Base-by-base conservation (phyloP, 2,329 filamentous ascomycete species). In the Fusarium albidum region DNA sequence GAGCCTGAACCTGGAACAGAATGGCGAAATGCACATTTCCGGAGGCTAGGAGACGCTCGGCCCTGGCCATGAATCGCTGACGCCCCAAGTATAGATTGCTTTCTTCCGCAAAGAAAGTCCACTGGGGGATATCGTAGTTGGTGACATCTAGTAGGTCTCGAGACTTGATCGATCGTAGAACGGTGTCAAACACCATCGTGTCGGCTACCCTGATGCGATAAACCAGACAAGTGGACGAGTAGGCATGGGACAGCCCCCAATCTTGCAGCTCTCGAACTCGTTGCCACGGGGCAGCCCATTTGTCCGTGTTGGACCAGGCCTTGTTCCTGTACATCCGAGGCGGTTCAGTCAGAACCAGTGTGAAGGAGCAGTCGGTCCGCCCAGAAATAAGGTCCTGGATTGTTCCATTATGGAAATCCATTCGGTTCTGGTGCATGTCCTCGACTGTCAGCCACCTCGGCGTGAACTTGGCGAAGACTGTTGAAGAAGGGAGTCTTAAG, bases 1-100 rank as follows among this genome's bases (percentile, higher is more conserved):
- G 71, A 13, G 79, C 80, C 43, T 88, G 81, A 6, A 90, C 73
- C 60, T 90, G 87, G 63, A 85, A 89, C 6, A 83, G 75, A 1
- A 87, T 65, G 0, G 72, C 68, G 57, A 86, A 90, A 2, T 6
- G 82, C 73, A 50, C 29, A 15, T 9, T 51, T 5, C 45, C 44
- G 0, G 44, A 25, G 2, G 28, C 14, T 3, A 84, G 61, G 2
- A 57, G 45, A 3, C 27, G 44, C 38, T 60, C 51, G 21, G 53
- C 29, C 37, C 18, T 69, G 48, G 38, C 56, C 2, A 49, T 31
- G 7, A 69, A 68, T 2, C 61, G 43, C 13, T 71, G 59, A 8
- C 67, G 41, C 11, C 59, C 59, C 3, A 47, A 18, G 7, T 33
- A 25, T 9, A 54, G 29, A n/a, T 49, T 52, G 18, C 31, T 56